Percentiles rank a stretch among this genome's conserved stretches.
Evolutionary conservation across 192 early-diverging fungal genomes (phyloP).

Genomic region (Linnemannia hyalina): DNA sequence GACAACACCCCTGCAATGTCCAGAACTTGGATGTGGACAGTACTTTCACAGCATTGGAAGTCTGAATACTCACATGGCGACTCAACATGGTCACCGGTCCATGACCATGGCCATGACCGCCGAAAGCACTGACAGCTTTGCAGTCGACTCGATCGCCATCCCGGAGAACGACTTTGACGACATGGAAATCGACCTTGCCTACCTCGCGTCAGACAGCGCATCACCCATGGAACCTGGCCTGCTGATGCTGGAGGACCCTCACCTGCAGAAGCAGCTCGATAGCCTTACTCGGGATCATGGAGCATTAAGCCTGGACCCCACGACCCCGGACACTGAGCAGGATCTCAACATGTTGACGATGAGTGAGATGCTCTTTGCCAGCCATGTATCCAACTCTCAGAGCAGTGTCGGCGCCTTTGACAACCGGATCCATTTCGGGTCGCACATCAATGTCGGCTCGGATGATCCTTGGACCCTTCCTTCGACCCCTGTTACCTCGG

Average conservation of each 20-base stretch:
- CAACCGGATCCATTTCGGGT: conserved; percentile 54
- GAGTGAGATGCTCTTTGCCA: conserved; percentile 47
- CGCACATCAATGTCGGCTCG: conserved; percentile 49
- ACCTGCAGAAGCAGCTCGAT: conserved; percentile 26
- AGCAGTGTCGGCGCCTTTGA: conserved; percentile 9
- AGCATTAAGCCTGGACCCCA: conserved; percentile 3
- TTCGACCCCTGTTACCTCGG: conserved; percentile 35
- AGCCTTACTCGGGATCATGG: conserved; percentile 13
- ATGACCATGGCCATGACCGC: conserved; percentile 51
- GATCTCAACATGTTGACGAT: conserved; percentile 30
- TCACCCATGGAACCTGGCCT: conserved; percentile 28
- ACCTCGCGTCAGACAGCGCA: conserved; percentile 19
- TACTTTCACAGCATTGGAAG: conserved; percentile 20
- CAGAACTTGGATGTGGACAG: conserved; percentile 49
- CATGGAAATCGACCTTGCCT: conserved; percentile 35
- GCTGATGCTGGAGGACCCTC: conserved; percentile 21
- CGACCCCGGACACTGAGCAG: background rate
- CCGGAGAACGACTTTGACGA: conserved; percentile 36
- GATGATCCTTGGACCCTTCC: conserved; percentile 31
- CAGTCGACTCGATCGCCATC: conserved; percentile 32
- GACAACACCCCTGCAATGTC: conserved; percentile 26
- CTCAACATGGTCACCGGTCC: conserved; percentile 42
- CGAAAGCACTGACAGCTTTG: conserved; percentile 18
- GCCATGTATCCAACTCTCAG: conserved; percentile 26
- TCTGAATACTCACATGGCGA: conserved; percentile 50